Conservation (phyloP, 1,284 basidiomycete species). For the Vanrija humicola region DNA sequence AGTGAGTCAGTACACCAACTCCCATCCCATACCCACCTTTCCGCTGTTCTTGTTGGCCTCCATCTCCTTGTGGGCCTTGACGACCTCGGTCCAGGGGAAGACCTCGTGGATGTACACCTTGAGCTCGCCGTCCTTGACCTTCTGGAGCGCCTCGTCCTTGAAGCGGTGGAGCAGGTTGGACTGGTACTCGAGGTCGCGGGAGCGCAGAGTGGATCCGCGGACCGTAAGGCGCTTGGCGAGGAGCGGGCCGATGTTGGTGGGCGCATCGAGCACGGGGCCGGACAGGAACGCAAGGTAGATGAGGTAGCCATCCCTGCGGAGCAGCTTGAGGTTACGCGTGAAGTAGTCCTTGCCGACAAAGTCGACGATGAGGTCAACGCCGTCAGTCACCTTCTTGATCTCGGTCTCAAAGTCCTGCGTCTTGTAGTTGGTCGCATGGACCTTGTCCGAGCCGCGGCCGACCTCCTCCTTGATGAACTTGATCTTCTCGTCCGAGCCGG, state of each 20-base stretch:
- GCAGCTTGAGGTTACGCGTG: slow-evolving; percentile 69
- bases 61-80: slow-evolving; percentile 82
- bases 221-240: slow-evolving; percentile 79
- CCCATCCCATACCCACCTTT: slow-evolving; percentile 47
- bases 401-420: slow-evolving; percentile 58
- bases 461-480: slow-evolving; percentile 61
- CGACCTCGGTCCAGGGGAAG: slow-evolving; percentile 77
- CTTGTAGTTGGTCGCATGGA: slow-evolving; percentile 80
- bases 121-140: slow-evolving; percentile 64
- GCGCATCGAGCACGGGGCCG: slow-evolving; percentile 64
- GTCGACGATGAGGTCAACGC: slow-evolving; percentile 74
- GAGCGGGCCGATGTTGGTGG: slow-evolving; percentile 61
- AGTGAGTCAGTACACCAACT: background rate
- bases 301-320: slow-evolving; percentile 77
- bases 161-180: slow-evolving; percentile 69
- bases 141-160: slow-evolving; percentile 55
- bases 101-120: slow-evolving; percentile 73
- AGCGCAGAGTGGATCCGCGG: slow-evolving; percentile 82
- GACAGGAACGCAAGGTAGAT: slow-evolving; percentile 46
- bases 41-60: slow-evolving; percentile 69
- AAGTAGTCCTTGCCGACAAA: slow-evolving; percentile 70
- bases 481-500: slow-evolving; percentile 79
- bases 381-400: slow-evolving; percentile 44
- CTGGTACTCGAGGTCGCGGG: slow-evolving; percentile 75
- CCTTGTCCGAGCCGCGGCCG: slow-evolving; percentile 56